These are phyloP conservation scores for Pseudozyma thailandica DNA, from an alignment of 1,284 basidiomycete species.

Conservation along the genomic window DNA sequence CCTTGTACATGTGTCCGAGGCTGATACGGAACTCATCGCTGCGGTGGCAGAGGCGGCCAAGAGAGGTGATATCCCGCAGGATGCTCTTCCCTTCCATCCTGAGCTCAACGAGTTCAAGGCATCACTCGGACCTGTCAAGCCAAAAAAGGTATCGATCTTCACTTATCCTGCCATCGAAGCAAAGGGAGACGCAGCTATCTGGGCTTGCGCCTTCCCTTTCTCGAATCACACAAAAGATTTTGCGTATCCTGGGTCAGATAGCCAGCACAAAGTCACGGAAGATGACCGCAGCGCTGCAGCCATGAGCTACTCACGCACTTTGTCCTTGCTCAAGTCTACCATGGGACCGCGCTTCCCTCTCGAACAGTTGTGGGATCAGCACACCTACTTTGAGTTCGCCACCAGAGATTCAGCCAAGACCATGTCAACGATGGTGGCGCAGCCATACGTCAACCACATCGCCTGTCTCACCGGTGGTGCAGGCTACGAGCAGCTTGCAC, in stretches of 20 bases:
- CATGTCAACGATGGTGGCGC: constrained; percentile 37
- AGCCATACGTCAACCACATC: constrained; percentile 41
- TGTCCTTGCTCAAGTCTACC: constrained; percentile 18
- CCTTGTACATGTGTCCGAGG: constrained; percentile 19
- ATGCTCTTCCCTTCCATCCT: constrained; percentile 30
- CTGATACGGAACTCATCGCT: not conserved
- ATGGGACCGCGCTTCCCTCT: constrained; percentile 41
- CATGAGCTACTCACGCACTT: constrained; percentile 31
- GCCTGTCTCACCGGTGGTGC: constrained; percentile 39
- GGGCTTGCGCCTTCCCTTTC: constrained; percentile 41
- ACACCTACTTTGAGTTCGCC: constrained; percentile 41
- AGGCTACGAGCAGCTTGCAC: constrained; percentile 15
- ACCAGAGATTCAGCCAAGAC: constrained; percentile 27
- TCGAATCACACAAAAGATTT: constrained; percentile 35
- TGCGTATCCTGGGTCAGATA: not conserved
- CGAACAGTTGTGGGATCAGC: constrained; percentile 42
- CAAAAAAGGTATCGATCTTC: constrained; percentile 18
- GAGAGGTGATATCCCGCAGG: constrained; percentile 11
- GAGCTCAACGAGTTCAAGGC: constrained; percentile 23
- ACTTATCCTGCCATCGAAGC: constrained; percentile 16
- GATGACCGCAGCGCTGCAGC: constrained; percentile 27
- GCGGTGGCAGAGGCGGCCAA: constrained; percentile 25
- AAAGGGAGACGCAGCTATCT: constrained; percentile 13
- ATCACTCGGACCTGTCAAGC: constrained; percentile 19
- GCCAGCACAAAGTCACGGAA: not conserved